Evolutionary conservation across 2,329 filamentous ascomycete species (phyloP), one percentile per base, ranked within the genome.

Genomic region (Neofusicoccum sp.): DNA sequence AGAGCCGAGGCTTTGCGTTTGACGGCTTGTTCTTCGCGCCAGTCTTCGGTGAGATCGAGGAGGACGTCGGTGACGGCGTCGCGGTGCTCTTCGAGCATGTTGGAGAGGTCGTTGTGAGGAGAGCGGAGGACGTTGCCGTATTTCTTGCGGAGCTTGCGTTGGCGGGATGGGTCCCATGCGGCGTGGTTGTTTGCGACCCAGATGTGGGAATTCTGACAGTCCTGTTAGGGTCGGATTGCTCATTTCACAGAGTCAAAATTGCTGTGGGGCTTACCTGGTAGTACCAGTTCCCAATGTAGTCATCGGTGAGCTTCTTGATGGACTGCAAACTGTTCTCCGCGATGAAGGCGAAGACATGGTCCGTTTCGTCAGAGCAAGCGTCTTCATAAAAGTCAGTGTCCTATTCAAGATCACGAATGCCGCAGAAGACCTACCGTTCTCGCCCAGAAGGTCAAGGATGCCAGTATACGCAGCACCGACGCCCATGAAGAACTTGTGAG

Each of bases 391-490:
- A 26, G 16, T 64, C 8, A 49, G 31, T 44, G 1, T 56, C 14
- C 11, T 14, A n/a, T n/a, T 16, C 4, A n/a, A 40, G 6, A 40
- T 40, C n/a, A n/a, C n/a, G n/a, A n/a, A n/a, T n/a, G n/a, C n/a
- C n/a, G n/a, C 33, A 40, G 57, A 33, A 3, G 38, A 66, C 74
- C 62, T 80, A 90, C 90, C 86, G 78, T 91, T 82, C 66, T 88
- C 88, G 8, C 88, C 88, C 5, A 98, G 80, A 4, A 98, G 84
- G 61, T 93, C 84, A 61, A 95, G 88, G 49, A 97, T 84, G 1
- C 91, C 92, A 3, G 89, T 80, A 69, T 95, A 96, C 1, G 95
- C 90, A 67, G 91, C 88, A n/a, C 95, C 95, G 1, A 96, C 86
- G 0, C 95, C 93, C 70, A 99, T 82, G 24, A 99, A 80, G 70